Evolutionary conservation across 129 eudicot species (phyloP).

Genomic region (Pseudognaphalium luteoalbum): DNA sequence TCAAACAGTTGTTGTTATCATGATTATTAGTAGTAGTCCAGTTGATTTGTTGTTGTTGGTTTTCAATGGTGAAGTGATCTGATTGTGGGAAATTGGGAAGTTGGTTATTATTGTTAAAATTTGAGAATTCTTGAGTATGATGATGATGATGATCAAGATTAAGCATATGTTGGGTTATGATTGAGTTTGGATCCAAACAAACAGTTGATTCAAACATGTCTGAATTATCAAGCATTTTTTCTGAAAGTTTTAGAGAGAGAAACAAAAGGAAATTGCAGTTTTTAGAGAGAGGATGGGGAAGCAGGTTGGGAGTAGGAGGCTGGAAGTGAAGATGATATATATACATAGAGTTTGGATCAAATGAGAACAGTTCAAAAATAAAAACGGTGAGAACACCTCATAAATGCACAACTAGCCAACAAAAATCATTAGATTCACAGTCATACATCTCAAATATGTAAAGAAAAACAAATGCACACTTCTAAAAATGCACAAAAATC

Average conservation of each 20-base stretch:
- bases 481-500: too few relatives aligned
- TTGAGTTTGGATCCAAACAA: conserved; percentile 49
- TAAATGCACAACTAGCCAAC: too few relatives aligned
- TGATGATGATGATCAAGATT: conserved; percentile 12
- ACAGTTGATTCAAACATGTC: conserved; percentile 47
- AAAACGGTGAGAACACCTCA: too few relatives aligned
- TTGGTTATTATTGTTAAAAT: conserved; percentile 23
- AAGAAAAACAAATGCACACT: too few relatives aligned
- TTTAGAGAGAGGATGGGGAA: conserved; percentile 5
- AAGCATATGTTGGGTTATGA: conserved; percentile 17
- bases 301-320: conserved; percentile 38
- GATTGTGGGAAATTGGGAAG: neutral
- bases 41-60: conserved; percentile 29
- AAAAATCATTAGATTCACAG: too few relatives aligned
- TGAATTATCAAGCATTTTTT: conserved; percentile 35
- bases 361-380: too few relatives aligned
- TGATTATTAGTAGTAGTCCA: conserved; percentile 36
- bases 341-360: too few relatives aligned
- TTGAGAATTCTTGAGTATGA: conserved; percentile 19
- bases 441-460: too few relatives aligned
- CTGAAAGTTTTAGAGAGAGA: neutral
- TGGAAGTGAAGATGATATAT: conserved; percentile 22
- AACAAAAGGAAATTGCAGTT: neutral
- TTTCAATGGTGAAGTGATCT: conserved; percentile 24
- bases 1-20: conserved; percentile 16